Evolutionary conservation across 2,329 filamentous ascomycete species (phyloP).

Genomic region (Pseudogymnoascus sp.): DNA sequence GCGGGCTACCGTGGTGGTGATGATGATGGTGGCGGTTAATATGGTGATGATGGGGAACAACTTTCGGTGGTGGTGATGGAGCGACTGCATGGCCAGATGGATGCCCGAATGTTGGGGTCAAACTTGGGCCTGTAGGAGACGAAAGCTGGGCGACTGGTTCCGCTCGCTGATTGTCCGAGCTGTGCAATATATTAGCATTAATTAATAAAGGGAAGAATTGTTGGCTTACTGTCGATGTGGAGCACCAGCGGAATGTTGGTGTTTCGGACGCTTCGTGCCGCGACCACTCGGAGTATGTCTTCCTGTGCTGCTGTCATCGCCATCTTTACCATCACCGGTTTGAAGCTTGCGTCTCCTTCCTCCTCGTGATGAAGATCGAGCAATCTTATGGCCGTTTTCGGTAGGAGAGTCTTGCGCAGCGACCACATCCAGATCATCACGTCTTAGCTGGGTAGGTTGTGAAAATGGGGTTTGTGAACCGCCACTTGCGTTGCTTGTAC

Average conservation of each 20-base stretch:
- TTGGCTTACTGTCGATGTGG: conserved; percentile 59
- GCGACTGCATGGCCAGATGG: conserved; percentile 40
- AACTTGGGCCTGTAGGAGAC: conserved; percentile 36
- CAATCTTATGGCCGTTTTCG: conserved; percentile 32
- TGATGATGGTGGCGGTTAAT: conserved; percentile 35
- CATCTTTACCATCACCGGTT: conserved; percentile 63
- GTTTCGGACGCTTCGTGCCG: conserved; percentile 61
- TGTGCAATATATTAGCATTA: conserved; percentile 22
- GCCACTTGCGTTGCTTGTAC: conserved; percentile 42
- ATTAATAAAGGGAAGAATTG: neutral
- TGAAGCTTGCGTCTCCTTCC: conserved; percentile 65
- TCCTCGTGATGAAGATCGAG: conserved; percentile 37
- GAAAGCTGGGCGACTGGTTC: conserved; percentile 42
- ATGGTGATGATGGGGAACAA: conserved; percentile 25
- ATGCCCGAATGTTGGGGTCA: conserved; percentile 40
- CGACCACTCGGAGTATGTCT: conserved; percentile 51
- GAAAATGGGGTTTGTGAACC: conserved; percentile 45
- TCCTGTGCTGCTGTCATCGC: conserved; percentile 61
- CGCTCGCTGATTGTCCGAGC: conserved; percentile 52
- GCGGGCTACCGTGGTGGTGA: conserved; percentile 29
- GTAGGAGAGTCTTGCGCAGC: conserved; percentile 36
- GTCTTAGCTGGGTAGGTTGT: conserved; percentile 35
- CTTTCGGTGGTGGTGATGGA: conserved; percentile 36
- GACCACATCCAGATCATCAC: conserved; percentile 44
- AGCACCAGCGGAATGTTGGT: conserved; percentile 40